These are phyloP conservation scores for Pelargonium australe DNA, from an alignment of 441 rosid species.

Conservation along the genomic window DNA sequence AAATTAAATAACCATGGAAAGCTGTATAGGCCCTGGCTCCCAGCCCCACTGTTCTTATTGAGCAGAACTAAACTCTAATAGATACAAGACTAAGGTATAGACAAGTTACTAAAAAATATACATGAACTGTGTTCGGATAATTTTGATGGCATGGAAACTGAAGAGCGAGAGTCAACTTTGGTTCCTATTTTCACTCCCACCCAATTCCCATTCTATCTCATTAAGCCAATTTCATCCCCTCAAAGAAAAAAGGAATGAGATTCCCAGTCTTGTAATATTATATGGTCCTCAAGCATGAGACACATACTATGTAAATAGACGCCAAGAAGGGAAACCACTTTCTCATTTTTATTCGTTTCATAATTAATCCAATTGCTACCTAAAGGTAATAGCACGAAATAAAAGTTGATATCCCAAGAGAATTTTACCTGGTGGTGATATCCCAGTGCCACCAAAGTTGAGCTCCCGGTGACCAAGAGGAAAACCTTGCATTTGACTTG, in stretches of 20 bases:
- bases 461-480: constrained; percentile 60
- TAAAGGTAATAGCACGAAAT: not conserved
- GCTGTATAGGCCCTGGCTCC: no score
- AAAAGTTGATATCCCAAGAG: not conserved
- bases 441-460: constrained; percentile 40
- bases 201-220: no score
- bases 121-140: no score
- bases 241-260: not conserved
- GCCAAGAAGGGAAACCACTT: not conserved
- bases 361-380: not conserved
- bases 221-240: not conserved
- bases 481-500: constrained; percentile 55
- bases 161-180: no score
- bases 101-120: no score
- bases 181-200: no score
- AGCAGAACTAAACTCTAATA: no score
- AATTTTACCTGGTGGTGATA: constrained; percentile 49
- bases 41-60: no score
- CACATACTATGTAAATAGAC: not conserved
- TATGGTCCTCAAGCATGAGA: not conserved
- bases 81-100: no score
- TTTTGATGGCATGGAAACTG: no score
- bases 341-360: not conserved
- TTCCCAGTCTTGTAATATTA: not conserved
- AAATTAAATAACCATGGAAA: no score